Percentiles rank a stretch among this genome's conserved stretches.
These are phyloP conservation scores for Cryphonectria nitschkei DNA, from an alignment of 2,329 filamentous ascomycete genomes.

Conservation along the genomic window DNA sequence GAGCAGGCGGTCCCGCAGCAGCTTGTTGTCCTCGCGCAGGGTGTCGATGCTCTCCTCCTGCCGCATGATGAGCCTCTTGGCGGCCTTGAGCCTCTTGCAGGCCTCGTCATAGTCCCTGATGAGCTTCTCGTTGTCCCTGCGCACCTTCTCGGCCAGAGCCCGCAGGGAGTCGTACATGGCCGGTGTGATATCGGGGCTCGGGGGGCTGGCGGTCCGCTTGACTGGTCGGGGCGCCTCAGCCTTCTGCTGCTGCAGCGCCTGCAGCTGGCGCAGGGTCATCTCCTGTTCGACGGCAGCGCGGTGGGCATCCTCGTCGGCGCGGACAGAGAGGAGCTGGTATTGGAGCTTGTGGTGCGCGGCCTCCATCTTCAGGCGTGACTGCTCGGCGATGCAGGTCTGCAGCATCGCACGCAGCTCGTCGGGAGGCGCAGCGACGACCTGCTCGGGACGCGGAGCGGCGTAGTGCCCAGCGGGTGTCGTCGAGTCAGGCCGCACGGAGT, in stretches of 20 bases:
- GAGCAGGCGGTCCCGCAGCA: conserved; percentile 80
- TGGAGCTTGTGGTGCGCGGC: conserved; percentile 90
- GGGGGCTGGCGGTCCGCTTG: conserved; percentile 55
- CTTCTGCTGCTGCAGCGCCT: conserved; percentile 72
- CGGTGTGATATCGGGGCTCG: conserved; percentile 56
- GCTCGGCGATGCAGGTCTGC: conserved; percentile 57
- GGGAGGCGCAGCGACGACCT: conserved; percentile 55
- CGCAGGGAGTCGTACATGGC: conserved; percentile 65
- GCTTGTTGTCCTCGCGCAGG: conserved; percentile 74
- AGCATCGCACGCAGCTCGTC: conserved; percentile 63
- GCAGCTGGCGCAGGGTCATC: conserved; percentile 86
- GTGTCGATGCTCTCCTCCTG: conserved; percentile 73
- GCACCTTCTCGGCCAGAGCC: conserved; percentile 65
- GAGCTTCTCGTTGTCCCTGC: conserved; percentile 67
- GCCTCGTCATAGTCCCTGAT: conserved; percentile 67
- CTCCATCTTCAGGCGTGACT: conserved; percentile 72
- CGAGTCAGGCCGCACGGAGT: conserved; percentile 37
- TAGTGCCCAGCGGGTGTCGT: conserved; percentile 45
- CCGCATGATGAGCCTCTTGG: conserved; percentile 77
- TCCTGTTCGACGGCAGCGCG: conserved; percentile 89
- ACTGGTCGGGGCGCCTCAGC: conserved; percentile 11
- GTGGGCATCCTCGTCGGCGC: conserved; percentile 83
- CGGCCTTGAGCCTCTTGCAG: conserved; percentile 67
- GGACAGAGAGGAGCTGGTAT: conserved; percentile 80
- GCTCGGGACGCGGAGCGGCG: conserved; percentile 50